These are phyloP conservation scores for Boletus pseudopeckii DNA, from an alignment of 768 basidiomycete genomes.

Conservation along the genomic window DNA sequence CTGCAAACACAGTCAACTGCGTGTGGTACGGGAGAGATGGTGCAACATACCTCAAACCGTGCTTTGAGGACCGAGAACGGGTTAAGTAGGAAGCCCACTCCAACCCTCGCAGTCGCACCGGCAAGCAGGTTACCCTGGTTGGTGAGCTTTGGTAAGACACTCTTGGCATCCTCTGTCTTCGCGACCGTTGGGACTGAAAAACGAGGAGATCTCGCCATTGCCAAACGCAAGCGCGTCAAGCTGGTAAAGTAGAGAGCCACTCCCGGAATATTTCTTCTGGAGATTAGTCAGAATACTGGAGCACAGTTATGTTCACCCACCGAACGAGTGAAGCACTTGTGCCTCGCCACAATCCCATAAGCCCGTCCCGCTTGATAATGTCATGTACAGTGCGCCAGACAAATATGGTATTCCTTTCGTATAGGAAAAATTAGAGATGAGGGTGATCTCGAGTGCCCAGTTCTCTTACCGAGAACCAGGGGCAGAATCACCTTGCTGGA, in stretches of 20 bases:
- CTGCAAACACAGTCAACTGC: conserved; percentile 35
- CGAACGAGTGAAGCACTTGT: conserved; percentile 76
- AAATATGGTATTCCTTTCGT: conserved; percentile 34
- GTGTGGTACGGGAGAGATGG: background rate
- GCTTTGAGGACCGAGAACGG: conserved; percentile 92
- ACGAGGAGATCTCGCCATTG: conserved; percentile 69
- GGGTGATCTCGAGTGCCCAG: background rate
- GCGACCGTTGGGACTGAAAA: conserved; percentile 44
- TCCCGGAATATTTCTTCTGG: conserved; percentile 81
- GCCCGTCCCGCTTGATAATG: conserved; percentile 62
- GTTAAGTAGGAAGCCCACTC: conserved; percentile 81
- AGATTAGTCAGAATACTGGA: conserved; percentile 1
- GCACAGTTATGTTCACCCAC: conserved; percentile 34
- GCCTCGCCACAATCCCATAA: conserved; percentile 82
- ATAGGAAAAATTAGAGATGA: background rate
- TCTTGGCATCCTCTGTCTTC: conserved; percentile 31
- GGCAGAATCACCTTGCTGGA: conserved; percentile 74
- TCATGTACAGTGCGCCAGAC: conserved; percentile 51
- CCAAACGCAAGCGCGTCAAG: conserved; percentile 74
- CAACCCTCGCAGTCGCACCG: conserved; percentile 77
- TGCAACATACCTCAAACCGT: conserved; percentile 73
- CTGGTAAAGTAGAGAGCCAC: conserved; percentile 90
- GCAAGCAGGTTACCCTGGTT: conserved; percentile 80
- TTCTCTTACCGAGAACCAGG: conserved; percentile 36
- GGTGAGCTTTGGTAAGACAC: conserved; percentile 68